These are phyloP conservation scores for Psidium friedrichsthalianum DNA, from an alignment of 345 rosid species.

Conservation along the genomic window DNA sequence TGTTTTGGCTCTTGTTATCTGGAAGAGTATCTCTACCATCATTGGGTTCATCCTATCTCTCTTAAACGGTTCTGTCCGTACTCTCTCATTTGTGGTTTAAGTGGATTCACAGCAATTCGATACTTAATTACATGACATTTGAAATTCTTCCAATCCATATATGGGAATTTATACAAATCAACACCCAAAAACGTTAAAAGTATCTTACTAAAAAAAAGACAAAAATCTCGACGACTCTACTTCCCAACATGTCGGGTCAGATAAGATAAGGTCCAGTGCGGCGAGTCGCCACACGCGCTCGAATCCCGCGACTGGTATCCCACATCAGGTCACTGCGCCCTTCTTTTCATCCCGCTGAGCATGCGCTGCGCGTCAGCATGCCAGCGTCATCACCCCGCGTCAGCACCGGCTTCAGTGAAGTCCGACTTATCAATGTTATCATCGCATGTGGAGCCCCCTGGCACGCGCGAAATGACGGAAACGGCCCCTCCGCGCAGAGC, in stretches of 20 bases:
- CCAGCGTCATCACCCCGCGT: not conserved
- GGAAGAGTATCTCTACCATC: too few relatives aligned
- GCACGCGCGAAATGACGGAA: not conserved
- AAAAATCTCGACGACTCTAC: too few relatives aligned
- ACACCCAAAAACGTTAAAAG: too few relatives aligned
- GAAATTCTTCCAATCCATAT: too few relatives aligned
- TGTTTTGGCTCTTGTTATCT: too few relatives aligned
- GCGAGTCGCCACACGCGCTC: not conserved
- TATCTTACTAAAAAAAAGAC: not conserved
- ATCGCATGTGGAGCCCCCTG: not conserved
- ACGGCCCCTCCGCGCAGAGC: not conserved
- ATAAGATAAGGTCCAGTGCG: not conserved
- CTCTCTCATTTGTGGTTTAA: too few relatives aligned
- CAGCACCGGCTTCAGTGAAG: not conserved
- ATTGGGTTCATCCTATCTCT: too few relatives aligned
- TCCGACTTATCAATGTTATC: not conserved
- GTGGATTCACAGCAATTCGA: too few relatives aligned
- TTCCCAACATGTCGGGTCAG: too few relatives aligned
- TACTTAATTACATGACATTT: too few relatives aligned
- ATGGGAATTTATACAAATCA: too few relatives aligned
- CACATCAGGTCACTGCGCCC: not conserved
- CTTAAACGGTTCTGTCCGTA: too few relatives aligned
- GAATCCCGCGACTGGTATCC: not conserved
- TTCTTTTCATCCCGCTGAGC: not conserved
- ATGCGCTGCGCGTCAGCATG: not conserved